phyloP scores from a whole-genome alignment of 2,329 filamentous ascomycete species.

The Colletotrichum musae region DNA sequence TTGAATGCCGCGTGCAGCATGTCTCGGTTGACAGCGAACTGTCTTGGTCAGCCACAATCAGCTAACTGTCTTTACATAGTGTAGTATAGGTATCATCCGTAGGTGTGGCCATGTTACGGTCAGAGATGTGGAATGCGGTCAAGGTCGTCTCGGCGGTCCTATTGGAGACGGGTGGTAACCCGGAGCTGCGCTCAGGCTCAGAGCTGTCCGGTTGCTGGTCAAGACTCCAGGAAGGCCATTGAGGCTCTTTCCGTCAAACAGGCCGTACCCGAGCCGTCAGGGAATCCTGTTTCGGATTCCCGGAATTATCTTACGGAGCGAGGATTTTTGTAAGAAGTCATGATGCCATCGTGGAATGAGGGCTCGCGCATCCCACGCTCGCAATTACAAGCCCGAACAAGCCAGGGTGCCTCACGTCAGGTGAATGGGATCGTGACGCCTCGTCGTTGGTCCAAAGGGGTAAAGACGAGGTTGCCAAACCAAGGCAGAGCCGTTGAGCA shows the following conservation, averaged over 20 bases:
- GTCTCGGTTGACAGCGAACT: slow-evolving; percentile 7
- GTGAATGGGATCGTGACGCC: slow-evolving; percentile 2
- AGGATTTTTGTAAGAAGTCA: neutral
- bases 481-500: slow-evolving; percentile 24
- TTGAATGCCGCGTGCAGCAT: slow-evolving; percentile 4
- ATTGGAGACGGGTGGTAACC: too few relatives aligned
- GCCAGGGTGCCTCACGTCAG: neutral
- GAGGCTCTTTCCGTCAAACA: too few relatives aligned
- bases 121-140: too few relatives aligned
- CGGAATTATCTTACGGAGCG: neutral
- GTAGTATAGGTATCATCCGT: too few relatives aligned
- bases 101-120: too few relatives aligned
- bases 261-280: too few relatives aligned
- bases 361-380: neutral
- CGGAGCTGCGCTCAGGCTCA: too few relatives aligned
- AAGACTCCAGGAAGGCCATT: too few relatives aligned
- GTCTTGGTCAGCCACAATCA: slow-evolving; percentile 14
- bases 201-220: too few relatives aligned
- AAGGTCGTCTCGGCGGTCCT: too few relatives aligned
- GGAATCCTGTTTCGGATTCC: too few relatives aligned
- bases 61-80: neutral
- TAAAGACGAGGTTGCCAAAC: neutral
- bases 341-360: slow-evolving; percentile 8
- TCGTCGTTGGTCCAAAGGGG: neutral
- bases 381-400: neutral